Evolutionary conservation across 805 yeast genomes (phyloP).

Genomic region (Ogataea polymorpha): DNA sequence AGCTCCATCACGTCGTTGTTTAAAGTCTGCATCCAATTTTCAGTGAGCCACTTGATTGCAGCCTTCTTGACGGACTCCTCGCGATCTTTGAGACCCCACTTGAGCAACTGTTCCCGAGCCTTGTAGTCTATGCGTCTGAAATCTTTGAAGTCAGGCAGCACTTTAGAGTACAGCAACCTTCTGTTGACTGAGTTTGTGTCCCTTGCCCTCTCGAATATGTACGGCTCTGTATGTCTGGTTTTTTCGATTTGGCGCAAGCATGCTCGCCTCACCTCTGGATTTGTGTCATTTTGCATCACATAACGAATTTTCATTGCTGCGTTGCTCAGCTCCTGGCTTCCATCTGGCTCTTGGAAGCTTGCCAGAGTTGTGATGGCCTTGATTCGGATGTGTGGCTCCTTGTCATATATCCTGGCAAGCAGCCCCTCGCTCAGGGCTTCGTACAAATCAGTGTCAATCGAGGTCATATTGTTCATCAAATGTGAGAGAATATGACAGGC

Average conservation of each 20-base stretch:
- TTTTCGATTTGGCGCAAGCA: constrained; percentile 70
- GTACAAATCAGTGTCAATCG: constrained; percentile 70
- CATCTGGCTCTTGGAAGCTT: constrained; percentile 63
- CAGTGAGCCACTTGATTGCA: constrained; percentile 65
- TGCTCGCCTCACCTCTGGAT: constrained; percentile 86
- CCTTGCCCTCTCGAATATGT: constrained; percentile 74
- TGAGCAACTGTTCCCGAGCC: constrained; percentile 62
- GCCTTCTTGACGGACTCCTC: constrained; percentile 72
- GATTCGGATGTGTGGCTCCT: constrained; percentile 74
- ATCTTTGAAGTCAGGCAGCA: constrained; percentile 65
- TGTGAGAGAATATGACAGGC: constrained; percentile 73
- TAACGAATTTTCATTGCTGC: constrained; percentile 45
- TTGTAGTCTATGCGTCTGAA: constrained; percentile 48
- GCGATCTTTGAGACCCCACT: constrained; percentile 87
- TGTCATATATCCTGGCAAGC: constrained; percentile 63
- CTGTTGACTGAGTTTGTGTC: constrained; percentile 74
- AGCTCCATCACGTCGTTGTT: constrained; percentile 71
- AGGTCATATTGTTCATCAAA: constrained; percentile 67
- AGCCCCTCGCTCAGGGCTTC: constrained; percentile 59
- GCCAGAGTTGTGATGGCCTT: constrained; percentile 81
- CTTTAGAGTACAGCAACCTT: constrained; percentile 64
- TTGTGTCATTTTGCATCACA: constrained; percentile 73
- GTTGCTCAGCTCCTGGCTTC: constrained; percentile 39
- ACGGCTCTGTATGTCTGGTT: constrained; percentile 48
- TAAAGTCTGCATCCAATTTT: constrained; percentile 67